Conservation (phyloP, 2,329 filamentous ascomycete genomes). For the Claviceps humidiphila region DNA sequence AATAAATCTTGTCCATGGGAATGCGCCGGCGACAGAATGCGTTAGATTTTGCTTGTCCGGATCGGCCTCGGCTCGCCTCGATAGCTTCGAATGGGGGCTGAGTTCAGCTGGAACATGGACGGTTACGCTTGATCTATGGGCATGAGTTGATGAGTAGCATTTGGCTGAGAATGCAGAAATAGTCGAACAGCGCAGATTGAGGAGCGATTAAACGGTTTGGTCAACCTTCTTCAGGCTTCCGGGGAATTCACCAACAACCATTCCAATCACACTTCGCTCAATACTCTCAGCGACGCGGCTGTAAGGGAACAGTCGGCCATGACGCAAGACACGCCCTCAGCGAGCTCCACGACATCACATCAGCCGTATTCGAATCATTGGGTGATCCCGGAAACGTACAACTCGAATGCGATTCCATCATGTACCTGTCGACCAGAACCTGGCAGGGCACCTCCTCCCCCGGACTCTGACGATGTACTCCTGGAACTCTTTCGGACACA, state of each 20-base stretch:
- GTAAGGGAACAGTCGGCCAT: conserved; percentile 14
- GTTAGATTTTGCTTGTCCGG: no score
- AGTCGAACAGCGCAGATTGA: conserved; percentile 38
- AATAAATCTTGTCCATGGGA: not conserved
- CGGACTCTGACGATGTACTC: conserved; percentile 32
- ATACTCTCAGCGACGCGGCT: conserved; percentile 16
- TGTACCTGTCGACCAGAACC: conserved; percentile 33
- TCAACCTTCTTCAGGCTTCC: conserved; percentile 32
- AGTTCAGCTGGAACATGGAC: no score
- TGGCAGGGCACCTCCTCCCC: conserved; percentile 24
- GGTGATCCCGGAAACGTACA: conserved; percentile 29
- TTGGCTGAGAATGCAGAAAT: not conserved
- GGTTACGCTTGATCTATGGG: no score
- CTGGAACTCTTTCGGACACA: conserved; percentile 30
- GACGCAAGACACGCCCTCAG: conserved; percentile 14
- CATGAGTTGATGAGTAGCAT: no score
- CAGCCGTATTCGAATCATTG: conserved; percentile 11
- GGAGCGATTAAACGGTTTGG: conserved; percentile 34
- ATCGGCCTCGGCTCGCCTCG: no score
- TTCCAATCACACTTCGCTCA: conserved; percentile 11
- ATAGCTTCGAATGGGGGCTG: no score
- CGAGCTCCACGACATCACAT: conserved; percentile 8
- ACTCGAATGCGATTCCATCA: conserved; percentile 29
- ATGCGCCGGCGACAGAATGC: not conserved
- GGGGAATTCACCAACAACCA: conserved; percentile 21